These are phyloP conservation scores for Trifolium subterraneum DNA, from an alignment of 306 rosid species.

Conservation along the genomic window DNA sequence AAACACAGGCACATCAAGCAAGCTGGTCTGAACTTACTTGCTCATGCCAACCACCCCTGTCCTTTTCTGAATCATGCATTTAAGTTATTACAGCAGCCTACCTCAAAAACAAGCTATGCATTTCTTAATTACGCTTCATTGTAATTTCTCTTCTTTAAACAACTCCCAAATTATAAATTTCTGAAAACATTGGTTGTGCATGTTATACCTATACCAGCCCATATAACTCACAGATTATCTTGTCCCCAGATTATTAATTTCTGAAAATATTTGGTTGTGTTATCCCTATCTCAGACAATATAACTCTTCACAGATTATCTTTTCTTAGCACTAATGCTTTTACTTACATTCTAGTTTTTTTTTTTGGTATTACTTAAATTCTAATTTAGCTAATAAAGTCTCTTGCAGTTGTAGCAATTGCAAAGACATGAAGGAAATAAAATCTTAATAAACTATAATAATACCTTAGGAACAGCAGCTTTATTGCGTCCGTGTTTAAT, in stretches of 20 bases:
- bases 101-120: not conserved
- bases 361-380: not conserved
- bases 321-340: conserved; percentile 14
- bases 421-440: conserved; percentile 18
- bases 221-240: not conserved
- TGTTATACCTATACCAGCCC: not conserved
- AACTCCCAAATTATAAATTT: not conserved
- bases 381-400: conserved; percentile 12
- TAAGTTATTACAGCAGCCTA: not conserved
- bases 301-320: not conserved
- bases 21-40: not conserved
- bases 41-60: not conserved
- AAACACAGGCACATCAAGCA: not conserved
- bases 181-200: not conserved
- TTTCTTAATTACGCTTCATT: no score
- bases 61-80: no score
- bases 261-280: not conserved
- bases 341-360: not conserved
- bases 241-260: not conserved
- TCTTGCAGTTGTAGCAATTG: conserved; percentile 10
- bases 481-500: conserved; percentile 65
- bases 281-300: not conserved
- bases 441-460: conserved; percentile 15
- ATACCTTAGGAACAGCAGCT: conserved; percentile 76
- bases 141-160: not conserved